Conservation (phyloP, 352 stramenopile genomes). For the Globisporangium recalcitrans region DNA sequence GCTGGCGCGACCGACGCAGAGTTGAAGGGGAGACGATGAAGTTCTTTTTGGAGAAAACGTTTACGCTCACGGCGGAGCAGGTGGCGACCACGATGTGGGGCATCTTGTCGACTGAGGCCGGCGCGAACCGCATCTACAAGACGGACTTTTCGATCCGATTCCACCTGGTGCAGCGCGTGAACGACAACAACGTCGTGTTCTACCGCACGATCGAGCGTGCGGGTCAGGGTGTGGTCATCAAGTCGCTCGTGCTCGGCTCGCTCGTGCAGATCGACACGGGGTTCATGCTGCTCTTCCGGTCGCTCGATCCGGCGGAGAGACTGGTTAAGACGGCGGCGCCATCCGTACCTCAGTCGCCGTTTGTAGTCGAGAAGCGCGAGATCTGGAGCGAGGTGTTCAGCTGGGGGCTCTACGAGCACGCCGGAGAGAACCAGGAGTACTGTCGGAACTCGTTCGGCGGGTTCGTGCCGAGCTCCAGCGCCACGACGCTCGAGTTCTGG, state of each 20-base stretch:
- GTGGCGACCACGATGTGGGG: constrained; percentile 48
- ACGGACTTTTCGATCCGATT: constrained; percentile 49
- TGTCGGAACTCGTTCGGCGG: constrained; percentile 63
- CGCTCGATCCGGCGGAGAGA: constrained; percentile 37
- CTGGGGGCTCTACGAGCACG: constrained; percentile 55
- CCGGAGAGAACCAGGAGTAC: constrained; percentile 28
- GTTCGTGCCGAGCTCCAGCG: constrained; percentile 38
- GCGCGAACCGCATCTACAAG: constrained; percentile 56
- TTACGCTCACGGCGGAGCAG: constrained; percentile 30
- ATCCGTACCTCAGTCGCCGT: constrained; percentile 11
- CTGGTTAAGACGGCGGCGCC: constrained; percentile 5
- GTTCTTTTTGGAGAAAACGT: constrained; percentile 65
- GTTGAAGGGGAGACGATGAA: constrained; percentile 47
- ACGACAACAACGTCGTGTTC: constrained; percentile 55
- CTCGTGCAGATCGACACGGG: constrained; percentile 45
- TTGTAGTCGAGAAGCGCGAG: constrained; percentile 23
- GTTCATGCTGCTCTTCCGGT: constrained; percentile 63
- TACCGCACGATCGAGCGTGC: constrained; percentile 54
- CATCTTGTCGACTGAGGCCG: constrained; percentile 49
- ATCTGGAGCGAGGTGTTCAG: constrained; percentile 59
- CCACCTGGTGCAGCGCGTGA: constrained; percentile 46
- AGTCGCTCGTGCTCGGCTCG: constrained; percentile 50
- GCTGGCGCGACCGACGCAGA: constrained; percentile 50
- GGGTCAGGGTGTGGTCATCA: constrained; percentile 38
- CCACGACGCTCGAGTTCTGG: constrained; percentile 55